These are phyloP conservation scores for Glebionis coronaria DNA, from an alignment of 129 eudicot species.

Conservation along the genomic window DNA sequence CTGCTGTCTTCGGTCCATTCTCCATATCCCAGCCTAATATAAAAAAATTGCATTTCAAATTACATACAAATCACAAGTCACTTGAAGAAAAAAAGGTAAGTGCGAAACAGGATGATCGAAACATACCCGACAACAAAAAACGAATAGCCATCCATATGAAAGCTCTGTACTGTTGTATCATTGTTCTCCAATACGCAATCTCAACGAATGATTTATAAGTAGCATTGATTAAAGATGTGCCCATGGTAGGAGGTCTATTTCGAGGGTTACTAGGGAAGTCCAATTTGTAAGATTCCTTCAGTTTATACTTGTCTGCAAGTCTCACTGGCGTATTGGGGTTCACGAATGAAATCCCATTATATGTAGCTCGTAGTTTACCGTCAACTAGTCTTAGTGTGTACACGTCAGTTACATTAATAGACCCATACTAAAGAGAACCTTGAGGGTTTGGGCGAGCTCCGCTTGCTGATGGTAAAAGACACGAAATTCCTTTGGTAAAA, in stretches of 20 bases:
- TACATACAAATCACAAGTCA: not conserved
- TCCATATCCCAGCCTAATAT: slow-evolving; percentile 78
- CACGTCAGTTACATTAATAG: not conserved
- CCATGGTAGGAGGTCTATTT: slow-evolving; percentile 53
- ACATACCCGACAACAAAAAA: slow-evolving; percentile 94
- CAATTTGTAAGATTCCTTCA: slow-evolving; percentile 79
- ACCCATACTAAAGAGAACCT: not conserved
- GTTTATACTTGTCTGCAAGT: slow-evolving; percentile 73
- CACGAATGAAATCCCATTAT: slow-evolving; percentile 80
- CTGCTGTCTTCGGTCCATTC: slow-evolving; percentile 83
- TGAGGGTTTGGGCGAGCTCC: not conserved
- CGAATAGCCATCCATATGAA: slow-evolving; percentile 93
- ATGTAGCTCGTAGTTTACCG: slow-evolving; percentile 71
- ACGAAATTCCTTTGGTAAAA: no score
- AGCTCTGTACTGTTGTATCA: slow-evolving; percentile 79
- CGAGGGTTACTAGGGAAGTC: slow-evolving; percentile 82
- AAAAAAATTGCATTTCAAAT: not conserved
- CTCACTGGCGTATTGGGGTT: slow-evolving; percentile 82
- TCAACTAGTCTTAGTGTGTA: no score
- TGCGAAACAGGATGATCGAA: not conserved
- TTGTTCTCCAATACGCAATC: slow-evolving; percentile 77
- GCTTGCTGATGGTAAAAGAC: no score
- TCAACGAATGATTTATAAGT: slow-evolving; percentile 88
- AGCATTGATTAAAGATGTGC: slow-evolving; percentile 73
- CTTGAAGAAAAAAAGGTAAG: not conserved